Evolutionary conservation across 2,329 filamentous ascomycete genomes (phyloP).

Genomic region (Waltergamsia citrina): DNA sequence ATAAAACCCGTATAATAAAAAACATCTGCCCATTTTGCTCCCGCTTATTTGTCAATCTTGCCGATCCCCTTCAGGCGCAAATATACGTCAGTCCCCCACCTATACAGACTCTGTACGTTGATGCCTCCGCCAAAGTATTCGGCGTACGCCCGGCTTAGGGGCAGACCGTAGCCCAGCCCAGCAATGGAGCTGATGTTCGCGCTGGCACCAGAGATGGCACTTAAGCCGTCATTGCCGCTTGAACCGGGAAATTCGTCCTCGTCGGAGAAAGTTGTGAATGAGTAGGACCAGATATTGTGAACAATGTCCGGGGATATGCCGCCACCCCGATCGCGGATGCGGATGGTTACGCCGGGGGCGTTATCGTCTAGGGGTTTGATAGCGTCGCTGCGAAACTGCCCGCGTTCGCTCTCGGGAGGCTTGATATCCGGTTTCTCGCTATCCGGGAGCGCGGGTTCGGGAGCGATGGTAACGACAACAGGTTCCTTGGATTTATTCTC

Average conservation of each 20-base stretch:
- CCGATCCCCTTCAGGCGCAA: constrained; percentile 54
- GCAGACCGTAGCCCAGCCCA: constrained; percentile 85
- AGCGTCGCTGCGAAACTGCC: constrained; percentile 30
- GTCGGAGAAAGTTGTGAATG: constrained; percentile 86
- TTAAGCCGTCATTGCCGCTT: constrained; percentile 47
- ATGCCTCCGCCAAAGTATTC: constrained; percentile 98
- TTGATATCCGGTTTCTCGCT: constrained; percentile 17
- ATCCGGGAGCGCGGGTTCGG: constrained; percentile 37
- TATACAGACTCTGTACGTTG: constrained; percentile 87
- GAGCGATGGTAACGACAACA: constrained; percentile 86
- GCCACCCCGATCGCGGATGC: constrained; percentile 90
- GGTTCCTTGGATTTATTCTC: constrained; percentile 76
- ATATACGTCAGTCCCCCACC: constrained; percentile 76
- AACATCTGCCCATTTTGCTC: too few species aligned
- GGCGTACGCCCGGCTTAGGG: constrained; percentile 84
- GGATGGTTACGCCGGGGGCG: constrained; percentile 82
- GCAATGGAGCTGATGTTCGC: constrained; percentile 66
- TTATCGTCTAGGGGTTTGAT: constrained; percentile 53
- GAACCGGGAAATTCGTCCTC: constrained; percentile 32
- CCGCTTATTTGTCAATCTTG: constrained; percentile 30
- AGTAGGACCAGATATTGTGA: constrained; percentile 91
- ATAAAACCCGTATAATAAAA: too few species aligned
- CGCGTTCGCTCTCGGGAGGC: constrained; percentile 25
- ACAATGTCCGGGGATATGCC: constrained; percentile 80
- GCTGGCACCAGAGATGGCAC: constrained; percentile 62